Base-by-base conservation (phyloP, 805 yeast genomes). In the Blastobotrys mokoenaii region DNA sequence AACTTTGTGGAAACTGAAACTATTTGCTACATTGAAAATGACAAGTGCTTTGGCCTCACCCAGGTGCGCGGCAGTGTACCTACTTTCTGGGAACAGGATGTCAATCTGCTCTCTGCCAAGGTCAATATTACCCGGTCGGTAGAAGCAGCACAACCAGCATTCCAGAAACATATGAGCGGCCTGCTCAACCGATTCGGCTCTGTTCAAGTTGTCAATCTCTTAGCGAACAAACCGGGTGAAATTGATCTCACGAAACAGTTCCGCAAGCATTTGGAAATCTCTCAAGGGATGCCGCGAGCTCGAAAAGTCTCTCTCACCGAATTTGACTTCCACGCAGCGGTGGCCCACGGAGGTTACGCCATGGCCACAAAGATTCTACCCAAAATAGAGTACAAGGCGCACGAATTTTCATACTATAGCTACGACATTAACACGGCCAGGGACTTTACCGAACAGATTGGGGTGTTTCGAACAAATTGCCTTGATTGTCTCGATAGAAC, bases 61-160 rank as follows among this genome's bases (percentile, higher is more conserved):
- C 95, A 89, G 63, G 79, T 93, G n/a, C 73, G 99, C 61, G 99
- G 99, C 9, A 83, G 95, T 15, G 89, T 93, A 2, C 98, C 99
- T 0, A 73, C 90, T 1, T 93, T 93, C 58, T 93, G 98, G 98
- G 98, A 93, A 62, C 98, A 93, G 64, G 97, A 89, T 57, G 79
- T 94, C 1, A 84, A 95, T 2, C 67, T 90, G 49, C 76, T 93
- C n/a, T 81, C 85, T 50, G 95, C 97, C 17, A 93, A 89, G 59
- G 88, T 90, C 41, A 82, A 82, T 36, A 73, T 93, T 10, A 88
- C 97, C 0, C 73, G 98, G 56, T 84, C 96, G 1, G 65, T 76
- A 37, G 97, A 88, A 53, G 97, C 97, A 1, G 81, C 97, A 0
- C 94, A 86, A 58, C 95, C 96, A 0, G 77, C 89, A 1, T 90